These are phyloP conservation scores for Akanthomyces uredinophilus DNA, from an alignment of 2,329 filamentous ascomycete genomes.

Conservation along the genomic window DNA sequence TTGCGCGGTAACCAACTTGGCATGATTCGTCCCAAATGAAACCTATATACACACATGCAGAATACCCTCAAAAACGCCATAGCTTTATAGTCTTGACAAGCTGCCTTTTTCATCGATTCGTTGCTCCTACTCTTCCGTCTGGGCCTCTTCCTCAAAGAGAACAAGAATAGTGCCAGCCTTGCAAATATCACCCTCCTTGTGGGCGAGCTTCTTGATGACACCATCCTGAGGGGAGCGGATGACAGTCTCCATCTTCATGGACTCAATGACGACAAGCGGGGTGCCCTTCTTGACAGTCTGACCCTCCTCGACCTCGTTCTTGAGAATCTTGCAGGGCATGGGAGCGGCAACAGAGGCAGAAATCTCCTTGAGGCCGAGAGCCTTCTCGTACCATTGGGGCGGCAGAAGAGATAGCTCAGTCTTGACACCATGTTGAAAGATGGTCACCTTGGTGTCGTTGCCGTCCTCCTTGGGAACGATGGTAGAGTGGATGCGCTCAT, in stretches of 20 bases:
- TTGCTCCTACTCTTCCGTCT: constrained; percentile 21
- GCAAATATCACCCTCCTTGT: constrained; percentile 73
- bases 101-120: neutral
- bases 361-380: constrained; percentile 74
- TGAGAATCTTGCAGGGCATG: constrained; percentile 95
- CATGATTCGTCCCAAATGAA: constrained; percentile 11
- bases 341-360: constrained; percentile 82
- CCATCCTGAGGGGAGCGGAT: constrained; percentile 72
- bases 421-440: constrained; percentile 68
- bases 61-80: constrained; percentile 15
- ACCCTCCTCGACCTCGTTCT: constrained; percentile 81
- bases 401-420: constrained; percentile 52
- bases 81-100: constrained; percentile 5
- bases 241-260: constrained; percentile 87
- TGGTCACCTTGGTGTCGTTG: constrained; percentile 59
- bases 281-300: constrained; percentile 80
- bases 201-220: constrained; percentile 65
- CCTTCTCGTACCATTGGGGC: constrained; percentile 82
- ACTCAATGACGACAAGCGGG: constrained; percentile 82
- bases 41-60: constrained; percentile 13
- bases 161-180: constrained; percentile 72
- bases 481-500: constrained; percentile 73
- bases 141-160: constrained; percentile 57
- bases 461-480: constrained; percentile 56
- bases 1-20: neutral